Conservation (phyloP, 805 yeast genomes). For the Metschnikowia rubicola region DNA sequence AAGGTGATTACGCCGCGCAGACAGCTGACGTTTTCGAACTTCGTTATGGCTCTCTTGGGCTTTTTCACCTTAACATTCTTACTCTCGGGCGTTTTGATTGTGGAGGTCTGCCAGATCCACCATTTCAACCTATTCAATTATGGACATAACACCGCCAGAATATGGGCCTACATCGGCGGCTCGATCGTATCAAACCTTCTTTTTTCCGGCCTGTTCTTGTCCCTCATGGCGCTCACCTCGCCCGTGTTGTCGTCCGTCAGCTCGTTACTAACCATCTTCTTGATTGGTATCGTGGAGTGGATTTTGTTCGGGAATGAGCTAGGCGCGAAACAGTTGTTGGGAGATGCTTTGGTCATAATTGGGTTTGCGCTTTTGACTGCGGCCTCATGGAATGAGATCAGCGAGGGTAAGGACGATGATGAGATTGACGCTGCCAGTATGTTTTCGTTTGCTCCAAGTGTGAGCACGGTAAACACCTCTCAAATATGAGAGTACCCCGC, state of each 20-base stretch:
- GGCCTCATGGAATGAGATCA: conserved; percentile 65
- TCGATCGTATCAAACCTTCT: conserved; percentile 62
- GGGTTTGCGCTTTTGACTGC: conserved; percentile 67
- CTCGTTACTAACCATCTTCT: conserved; percentile 68
- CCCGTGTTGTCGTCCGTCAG: conserved; percentile 74
- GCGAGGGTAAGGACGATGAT: conserved; percentile 45
- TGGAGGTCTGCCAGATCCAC: conserved; percentile 55
- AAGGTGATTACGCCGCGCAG: conserved; percentile 49
- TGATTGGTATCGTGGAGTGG: conserved; percentile 80
- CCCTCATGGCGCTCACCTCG: conserved; percentile 78
- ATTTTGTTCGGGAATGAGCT: conserved; percentile 56
- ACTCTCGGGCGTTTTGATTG: conserved; percentile 45
- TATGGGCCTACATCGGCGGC: conserved; percentile 45
- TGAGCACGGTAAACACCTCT: conserved; percentile 9
- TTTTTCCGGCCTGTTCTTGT: conserved; percentile 68
- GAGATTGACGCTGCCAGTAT: conserved; percentile 41
- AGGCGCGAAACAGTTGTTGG: conserved; percentile 55
- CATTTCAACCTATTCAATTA: conserved; percentile 51
- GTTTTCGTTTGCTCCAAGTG: conserved; percentile 40
- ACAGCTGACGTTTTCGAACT: conserved; percentile 78
- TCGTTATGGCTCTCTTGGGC: conserved; percentile 68
- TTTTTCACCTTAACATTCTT: conserved; percentile 49
- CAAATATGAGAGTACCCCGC: not conserved
- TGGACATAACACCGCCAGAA: conserved; percentile 32
- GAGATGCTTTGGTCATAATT: conserved; percentile 63